A percentile compares a stretch with the other conserved stretches of the same genome.
Evolutionary conservation across 176 grass and related monocot genomes (phyloP).

Genomic region (Neostapfia colusana): DNA sequence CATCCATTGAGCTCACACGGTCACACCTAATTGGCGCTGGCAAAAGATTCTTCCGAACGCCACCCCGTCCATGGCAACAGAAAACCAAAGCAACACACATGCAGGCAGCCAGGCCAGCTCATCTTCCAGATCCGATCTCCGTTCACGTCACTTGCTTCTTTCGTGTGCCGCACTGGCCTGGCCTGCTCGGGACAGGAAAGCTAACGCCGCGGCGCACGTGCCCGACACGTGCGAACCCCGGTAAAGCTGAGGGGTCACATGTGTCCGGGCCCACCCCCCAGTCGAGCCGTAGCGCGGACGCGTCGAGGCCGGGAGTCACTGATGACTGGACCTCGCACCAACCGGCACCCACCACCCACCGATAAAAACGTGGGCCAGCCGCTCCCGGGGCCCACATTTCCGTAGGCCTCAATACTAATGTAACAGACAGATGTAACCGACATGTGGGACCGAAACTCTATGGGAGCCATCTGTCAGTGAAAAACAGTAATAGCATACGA

Average conservation of each 20-base stretch:
- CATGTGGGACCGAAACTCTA: accelerated
- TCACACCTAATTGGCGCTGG: slow-evolving; percentile 20
- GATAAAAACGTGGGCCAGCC: slow-evolving; percentile 7
- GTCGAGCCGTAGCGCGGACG: slow-evolving; percentile 20
- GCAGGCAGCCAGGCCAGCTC: no score
- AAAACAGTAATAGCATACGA: accelerated
- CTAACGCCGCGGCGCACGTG: slow-evolving; percentile 20
- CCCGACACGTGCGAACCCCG: slow-evolving; percentile 20
- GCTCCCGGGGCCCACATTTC: neutral
- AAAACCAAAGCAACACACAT: neutral
- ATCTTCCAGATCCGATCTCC: slow-evolving; percentile 2
- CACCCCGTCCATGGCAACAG: neutral
- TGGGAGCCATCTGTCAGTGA: neutral
- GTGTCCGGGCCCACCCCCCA: slow-evolving; percentile 6
- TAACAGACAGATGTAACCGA: accelerated
- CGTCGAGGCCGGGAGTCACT: slow-evolving; percentile 12
- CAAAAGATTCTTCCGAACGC: slow-evolving; percentile 15
- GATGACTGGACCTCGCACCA: slow-evolving; percentile 29
- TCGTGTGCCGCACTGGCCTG: neutral
- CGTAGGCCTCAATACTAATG: neutral
- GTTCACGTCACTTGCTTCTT: neutral
- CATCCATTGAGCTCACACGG: slow-evolving; percentile 27
- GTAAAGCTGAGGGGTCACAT: slow-evolving; percentile 22
- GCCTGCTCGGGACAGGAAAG: neutral
- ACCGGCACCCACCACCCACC: slow-evolving; percentile 21